Base-by-base conservation (phyloP, 148 eudicot genomes). In the Simmondsia chinensis region DNA sequence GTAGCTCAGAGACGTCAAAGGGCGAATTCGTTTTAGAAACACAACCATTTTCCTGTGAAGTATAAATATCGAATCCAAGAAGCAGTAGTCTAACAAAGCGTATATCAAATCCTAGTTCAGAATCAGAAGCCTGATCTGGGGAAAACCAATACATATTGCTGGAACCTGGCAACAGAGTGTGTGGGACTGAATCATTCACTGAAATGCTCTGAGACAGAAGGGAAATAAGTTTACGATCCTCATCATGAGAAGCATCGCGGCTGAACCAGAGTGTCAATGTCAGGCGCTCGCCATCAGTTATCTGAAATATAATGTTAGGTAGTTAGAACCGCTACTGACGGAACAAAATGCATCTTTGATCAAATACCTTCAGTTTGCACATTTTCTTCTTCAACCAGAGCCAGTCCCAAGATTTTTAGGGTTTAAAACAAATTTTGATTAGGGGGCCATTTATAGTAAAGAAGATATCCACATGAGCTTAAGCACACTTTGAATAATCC, bases 121-220 rank as follows among this genome's bases (percentile, higher is more conserved):
- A 54, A 54, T 48, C 68, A 46, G 79, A 74, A 42, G 48, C 57
- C 39, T 68, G 60, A 6, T 72, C 70, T 2, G 85, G 64, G 39
- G 89, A 75, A 70, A 82, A 79, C 95, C 95, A 86, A 57, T 91
- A 91, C 99, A 91, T 91, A 48, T 70, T 76, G 57, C 54, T 74
- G 36, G 99, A 70, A 47, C 86, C 95, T 33, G 82, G 77, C 36
- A 50, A 34, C n/a, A 95, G 99, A 41, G 70, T 52, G 49, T 32
- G 44, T 24, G 62, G 39, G 46, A 42, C 33, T 39, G 61, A 53
- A 10, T 61, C 59, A 5, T 17, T 46, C 12, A 56, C 50, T 24
- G 57, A 14, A 26, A 27, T 50, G 20, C 37, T 54, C 26, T 59
- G 66, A 17, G 71, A 56, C 52, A 91, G 64, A 38, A 69, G 71